phyloP scores from a whole-genome alignment of 2,329 filamentous ascomycete species.

The Fusarium hostae region DNA sequence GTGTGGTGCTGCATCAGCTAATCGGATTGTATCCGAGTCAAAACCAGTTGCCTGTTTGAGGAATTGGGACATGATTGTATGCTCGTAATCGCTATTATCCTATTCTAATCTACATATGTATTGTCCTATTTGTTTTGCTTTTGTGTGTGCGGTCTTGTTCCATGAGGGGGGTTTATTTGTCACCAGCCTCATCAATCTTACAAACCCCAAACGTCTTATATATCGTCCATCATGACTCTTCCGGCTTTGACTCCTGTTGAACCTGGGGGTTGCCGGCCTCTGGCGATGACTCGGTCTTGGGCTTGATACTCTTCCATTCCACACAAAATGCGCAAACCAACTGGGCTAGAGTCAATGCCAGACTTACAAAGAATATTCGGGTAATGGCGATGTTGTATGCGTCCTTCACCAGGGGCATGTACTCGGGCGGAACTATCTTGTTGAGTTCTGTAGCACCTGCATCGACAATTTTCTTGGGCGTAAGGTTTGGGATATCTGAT shows the following conservation, averaged over 20 bases:
- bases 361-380: conserved; percentile 70
- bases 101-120: background rate
- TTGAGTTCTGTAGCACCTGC: conserved; percentile 71
- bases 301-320: conserved; percentile 76
- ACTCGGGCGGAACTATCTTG: conserved; percentile 60
- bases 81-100: conserved; percentile 2
- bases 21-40: conserved; percentile 9
- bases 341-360: conserved; percentile 65
- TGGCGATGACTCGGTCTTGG: conserved; percentile 48
- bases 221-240: conserved; percentile 23
- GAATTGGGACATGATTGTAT: background rate
- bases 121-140: background rate
- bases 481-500: conserved; percentile 55
- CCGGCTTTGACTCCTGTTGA: conserved; percentile 9
- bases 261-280: background rate
- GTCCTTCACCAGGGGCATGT: conserved; percentile 63
- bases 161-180: background rate
- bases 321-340: conserved; percentile 69
- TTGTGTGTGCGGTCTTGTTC: background rate
- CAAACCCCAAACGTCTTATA: background rate
- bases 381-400: conserved; percentile 75
- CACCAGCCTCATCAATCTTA: background rate
- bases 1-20: background rate
- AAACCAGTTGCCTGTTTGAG: background rate
- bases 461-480: conserved; percentile 55